phyloP scores from a whole-genome alignment of 1,284 basidiomycete species.

The Boletus mariae region DNA sequence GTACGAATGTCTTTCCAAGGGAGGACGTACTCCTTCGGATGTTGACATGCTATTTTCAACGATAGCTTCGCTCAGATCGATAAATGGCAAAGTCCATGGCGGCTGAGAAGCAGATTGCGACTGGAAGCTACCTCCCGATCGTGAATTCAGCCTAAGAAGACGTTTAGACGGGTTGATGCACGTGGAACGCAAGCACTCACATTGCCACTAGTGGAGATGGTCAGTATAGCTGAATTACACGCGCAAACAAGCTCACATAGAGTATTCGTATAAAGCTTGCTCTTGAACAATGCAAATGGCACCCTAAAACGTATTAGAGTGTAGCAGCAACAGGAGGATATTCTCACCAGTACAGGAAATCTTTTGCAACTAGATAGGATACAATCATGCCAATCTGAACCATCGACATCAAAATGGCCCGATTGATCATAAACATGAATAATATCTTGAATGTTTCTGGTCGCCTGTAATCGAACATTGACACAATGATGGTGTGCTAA shows the following conservation, averaged over 20 bases:
- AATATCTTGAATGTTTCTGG: conserved; percentile 15
- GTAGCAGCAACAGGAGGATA: background rate
- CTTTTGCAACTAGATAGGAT: conserved; percentile 13
- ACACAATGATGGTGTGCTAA: background rate
- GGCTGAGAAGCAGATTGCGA: conserved; percentile 4
- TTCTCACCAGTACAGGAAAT: conserved; percentile 17
- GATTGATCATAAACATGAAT: conserved; percentile 21
- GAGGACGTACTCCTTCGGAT: conserved; percentile 13
- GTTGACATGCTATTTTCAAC: conserved; percentile 29
- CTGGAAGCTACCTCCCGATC: conserved; percentile 5
- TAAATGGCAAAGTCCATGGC: conserved; percentile 9
- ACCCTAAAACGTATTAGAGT: conserved; percentile 9
- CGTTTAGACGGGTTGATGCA: background rate
- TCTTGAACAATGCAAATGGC: conserved; percentile 25
- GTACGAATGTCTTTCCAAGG: background rate
- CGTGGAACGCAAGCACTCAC: conserved; percentile 3
- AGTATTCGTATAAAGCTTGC: conserved; percentile 39
- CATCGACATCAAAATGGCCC: conserved; percentile 19
- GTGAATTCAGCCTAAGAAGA: conserved; percentile 14
- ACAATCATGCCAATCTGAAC: conserved; percentile 19
- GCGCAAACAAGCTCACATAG: conserved; percentile 8
- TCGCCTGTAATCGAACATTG: conserved; percentile 3
- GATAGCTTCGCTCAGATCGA: conserved; percentile 6
- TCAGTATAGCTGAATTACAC: background rate
- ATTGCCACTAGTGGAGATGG: conserved; percentile 13